Evolutionary conservation across 352 stramenopile species (phyloP), one percentile per base, ranked within the genome.

Genomic region (Blastocystis sp.): DNA sequence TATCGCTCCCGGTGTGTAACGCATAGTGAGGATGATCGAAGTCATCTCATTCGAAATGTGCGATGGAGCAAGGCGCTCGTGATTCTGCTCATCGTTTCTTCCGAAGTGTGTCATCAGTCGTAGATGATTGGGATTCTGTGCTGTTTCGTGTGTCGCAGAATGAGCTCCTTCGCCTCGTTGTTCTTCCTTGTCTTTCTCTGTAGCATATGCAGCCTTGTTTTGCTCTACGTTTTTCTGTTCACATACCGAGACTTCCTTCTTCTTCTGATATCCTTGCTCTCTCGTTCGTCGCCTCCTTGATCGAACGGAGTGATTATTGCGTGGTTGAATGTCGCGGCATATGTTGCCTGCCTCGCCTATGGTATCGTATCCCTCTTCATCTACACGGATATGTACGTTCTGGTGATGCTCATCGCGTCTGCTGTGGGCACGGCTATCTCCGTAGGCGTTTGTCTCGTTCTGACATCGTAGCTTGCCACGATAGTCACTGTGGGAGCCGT

Each of bases 191-290:
- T 21, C 41, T 21, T 51, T n/a, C 16, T 29, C 4, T 74, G 63
- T 51, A n/a, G 26, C 31, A 35, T 74, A 26, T 74, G 16, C 26
- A 74, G 63, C 41, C 24, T n/a, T 74, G 19, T 74, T 74, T 13
- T 55, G 9, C 45, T 35, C 31, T 74, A 51, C 35, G 6, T 74
- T 9, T 74, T 21, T 13, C 16, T 74, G 16, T 31, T 74, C 21
- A 45, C 35, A 21, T 74, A 74, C 37, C 10, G 21, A 6, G 63
- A 74, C 26, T 24, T 74, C 9, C 35, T 74, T 24, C 12, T 74
- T 3, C 41, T 45, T 10, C 35, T 74, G 12, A 74, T 74, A 74
- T 74, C 63, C 63, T 41, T n/a, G 24, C 12, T 74, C n/a, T 3
- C 37, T n/a, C 63, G 4, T 4, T 74, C 21, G 19, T n/a, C 3